Base-by-base conservation (phyloP, 176 grass and related monocot genomes). In the Oryza meyeriana region DNA sequence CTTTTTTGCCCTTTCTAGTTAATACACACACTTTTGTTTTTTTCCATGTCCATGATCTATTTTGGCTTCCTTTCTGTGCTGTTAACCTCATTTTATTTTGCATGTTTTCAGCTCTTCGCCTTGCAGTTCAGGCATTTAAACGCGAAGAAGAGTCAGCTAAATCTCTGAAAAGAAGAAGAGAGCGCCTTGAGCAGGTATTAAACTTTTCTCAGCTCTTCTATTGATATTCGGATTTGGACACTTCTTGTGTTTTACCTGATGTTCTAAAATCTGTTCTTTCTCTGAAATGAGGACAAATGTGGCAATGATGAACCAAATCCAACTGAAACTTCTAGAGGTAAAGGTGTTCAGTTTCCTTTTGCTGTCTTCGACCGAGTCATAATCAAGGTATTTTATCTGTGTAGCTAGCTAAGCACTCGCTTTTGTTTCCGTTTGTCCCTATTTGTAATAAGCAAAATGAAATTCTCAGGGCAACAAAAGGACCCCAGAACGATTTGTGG, bases 291-390 rank as follows among this genome's bases (percentile, higher is more conserved):
- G 94, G 94, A 97, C 26, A 97, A 97, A 86, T 78, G 79, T 87
- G 74, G 79, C 74, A 82, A 91, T 39, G 79, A 91, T 68, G 94
- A 94, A 81, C 78, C 67, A 71, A 78, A 72, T 66, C 65, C 75
- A 17, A 81, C 75, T 26, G 89, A 97, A 12, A 24, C 90, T 71
- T 89, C 66, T 66, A 88, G 91, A 81, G 81, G 85, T 57, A 97
- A 93, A 91, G 89, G 91, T 22, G 85, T 91, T n/a, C 85, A 90
- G 28, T 97, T 94, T 68, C 94, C 89, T 66, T 94, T 97, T 80
- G 65, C 91, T 78, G 87, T 97, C 59, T 97, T 86, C 10, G 91
- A 94, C 71, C 67, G 65, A n/a, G 91, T 97, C 67, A 76, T 92
- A 71, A 97, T 97, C 79, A 97, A 97, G 94, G 94, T 90, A 91